Conservation (phyloP, 73 alveolate genomes). For the Breviolum minutum region DNA sequence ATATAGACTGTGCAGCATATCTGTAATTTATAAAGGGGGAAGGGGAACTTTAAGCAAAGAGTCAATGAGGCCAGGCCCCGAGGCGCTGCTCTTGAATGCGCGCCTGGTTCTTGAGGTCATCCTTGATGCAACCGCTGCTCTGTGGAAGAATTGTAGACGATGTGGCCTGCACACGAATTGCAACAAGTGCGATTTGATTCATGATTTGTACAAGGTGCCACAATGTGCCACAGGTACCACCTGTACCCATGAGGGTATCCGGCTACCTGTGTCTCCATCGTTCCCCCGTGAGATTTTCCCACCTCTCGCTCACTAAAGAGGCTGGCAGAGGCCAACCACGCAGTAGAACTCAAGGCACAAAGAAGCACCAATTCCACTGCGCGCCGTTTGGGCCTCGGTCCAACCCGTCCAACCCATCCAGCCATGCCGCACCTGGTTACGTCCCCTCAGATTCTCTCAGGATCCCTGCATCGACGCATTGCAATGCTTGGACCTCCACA, state of each 20-base stretch:
- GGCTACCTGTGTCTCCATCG: not conserved
- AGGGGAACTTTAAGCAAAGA: not conserved
- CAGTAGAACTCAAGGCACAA: constrained; percentile 63
- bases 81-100: not conserved
- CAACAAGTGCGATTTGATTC: not conserved
- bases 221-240: too few species aligned
- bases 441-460: not conserved
- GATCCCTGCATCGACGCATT: constrained; percentile 18
- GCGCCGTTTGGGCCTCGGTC: constrained; percentile 48
- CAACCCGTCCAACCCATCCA: not conserved
- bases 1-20: not conserved
- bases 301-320: constrained; percentile 69
- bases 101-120: constrained; percentile 60
- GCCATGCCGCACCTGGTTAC: not conserved
- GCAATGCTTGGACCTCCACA: constrained; percentile 62
- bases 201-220: too few species aligned
- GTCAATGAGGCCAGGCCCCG: not conserved
- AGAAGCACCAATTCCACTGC: constrained; percentile 48
- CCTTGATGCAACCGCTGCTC: constrained; percentile 69
- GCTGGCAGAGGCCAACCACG: constrained; percentile 62
- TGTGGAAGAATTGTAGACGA: constrained; percentile 35
- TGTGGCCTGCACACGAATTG: constrained; percentile 22
- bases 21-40: not conserved
- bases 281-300: not conserved
- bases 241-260: too few species aligned